These are phyloP conservation scores for Musa balbisiana DNA, from an alignment of 202 grass and related monocot species.

Conservation along the genomic window DNA sequence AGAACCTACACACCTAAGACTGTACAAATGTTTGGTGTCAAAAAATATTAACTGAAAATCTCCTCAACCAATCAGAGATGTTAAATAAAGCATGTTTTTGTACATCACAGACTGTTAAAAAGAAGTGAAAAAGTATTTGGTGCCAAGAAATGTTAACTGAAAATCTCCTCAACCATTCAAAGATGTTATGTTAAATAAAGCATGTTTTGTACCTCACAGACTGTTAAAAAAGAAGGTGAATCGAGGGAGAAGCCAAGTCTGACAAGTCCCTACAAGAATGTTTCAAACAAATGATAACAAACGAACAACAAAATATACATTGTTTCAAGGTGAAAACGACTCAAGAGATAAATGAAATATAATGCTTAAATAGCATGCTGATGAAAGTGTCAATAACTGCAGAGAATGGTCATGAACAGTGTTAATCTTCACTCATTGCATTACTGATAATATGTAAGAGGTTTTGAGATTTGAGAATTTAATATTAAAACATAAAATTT, in stretches of 20 bases:
- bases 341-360: too few relatives aligned
- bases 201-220: constrained; percentile 64
- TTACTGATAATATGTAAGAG: too few relatives aligned
- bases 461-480: too few relatives aligned
- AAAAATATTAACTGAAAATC: neutral
- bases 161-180: neutral
- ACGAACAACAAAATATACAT: neutral
- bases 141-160: neutral
- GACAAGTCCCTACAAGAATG: constrained; percentile 38
- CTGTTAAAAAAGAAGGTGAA: constrained; percentile 67
- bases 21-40: neutral
- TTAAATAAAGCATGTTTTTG: neutral
- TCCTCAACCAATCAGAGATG: neutral
- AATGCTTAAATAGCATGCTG: neutral
- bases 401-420: too few relatives aligned
- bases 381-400: neutral
- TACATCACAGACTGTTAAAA: constrained; percentile 83
- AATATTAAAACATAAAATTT: too few relatives aligned
- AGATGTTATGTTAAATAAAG: neutral
- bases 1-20: too few relatives aligned
- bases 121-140: constrained; percentile 19
- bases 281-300: constrained; percentile 8
- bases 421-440: too few relatives aligned
- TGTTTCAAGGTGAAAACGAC: too few relatives aligned
- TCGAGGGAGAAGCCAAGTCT: constrained; percentile 63